Conservation (phyloP, 305 asterid genomes). For the Fraxinus platypoda region DNA sequence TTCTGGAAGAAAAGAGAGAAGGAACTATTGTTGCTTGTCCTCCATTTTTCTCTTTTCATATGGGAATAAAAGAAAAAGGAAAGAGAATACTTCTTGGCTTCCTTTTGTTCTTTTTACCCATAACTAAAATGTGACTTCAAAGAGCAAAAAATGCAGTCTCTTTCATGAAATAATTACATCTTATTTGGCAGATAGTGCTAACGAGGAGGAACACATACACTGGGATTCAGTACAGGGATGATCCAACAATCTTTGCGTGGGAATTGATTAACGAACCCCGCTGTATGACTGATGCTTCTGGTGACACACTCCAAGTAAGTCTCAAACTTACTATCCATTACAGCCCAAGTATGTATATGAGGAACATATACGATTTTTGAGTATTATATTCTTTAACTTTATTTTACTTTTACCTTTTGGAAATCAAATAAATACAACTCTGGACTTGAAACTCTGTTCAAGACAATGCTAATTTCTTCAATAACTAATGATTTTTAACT, state of each 20-base stretch:
- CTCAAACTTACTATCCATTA: conserved; percentile 3
- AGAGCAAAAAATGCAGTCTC: background rate
- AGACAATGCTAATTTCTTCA: background rate
- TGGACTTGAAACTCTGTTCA: background rate
- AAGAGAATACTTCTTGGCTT: background rate
- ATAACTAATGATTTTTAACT: background rate
- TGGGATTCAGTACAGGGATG: conserved; percentile 45
- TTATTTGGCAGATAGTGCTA: conserved; percentile 40
- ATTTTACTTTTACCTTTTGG: background rate
- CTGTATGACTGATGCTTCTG: conserved; percentile 83
- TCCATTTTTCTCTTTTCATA: background rate
- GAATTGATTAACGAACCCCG: conserved; percentile 64
- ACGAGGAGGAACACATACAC: conserved; percentile 50
- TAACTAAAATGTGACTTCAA: background rate
- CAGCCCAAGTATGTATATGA: background rate
- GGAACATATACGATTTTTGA: background rate
- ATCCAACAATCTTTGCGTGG: conserved; percentile 54
- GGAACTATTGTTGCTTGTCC: background rate
- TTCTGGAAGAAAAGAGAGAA: background rate
- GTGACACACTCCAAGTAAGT: conserved; percentile 92
- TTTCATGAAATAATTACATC: background rate
- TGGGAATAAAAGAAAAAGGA: background rate
- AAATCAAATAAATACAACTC: background rate
- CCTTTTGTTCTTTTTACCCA: background rate
- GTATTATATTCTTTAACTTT: conserved; percentile 1